Conservation (phyloP, 441 rosid genomes). For the Pelargonium citronellum region DNA sequence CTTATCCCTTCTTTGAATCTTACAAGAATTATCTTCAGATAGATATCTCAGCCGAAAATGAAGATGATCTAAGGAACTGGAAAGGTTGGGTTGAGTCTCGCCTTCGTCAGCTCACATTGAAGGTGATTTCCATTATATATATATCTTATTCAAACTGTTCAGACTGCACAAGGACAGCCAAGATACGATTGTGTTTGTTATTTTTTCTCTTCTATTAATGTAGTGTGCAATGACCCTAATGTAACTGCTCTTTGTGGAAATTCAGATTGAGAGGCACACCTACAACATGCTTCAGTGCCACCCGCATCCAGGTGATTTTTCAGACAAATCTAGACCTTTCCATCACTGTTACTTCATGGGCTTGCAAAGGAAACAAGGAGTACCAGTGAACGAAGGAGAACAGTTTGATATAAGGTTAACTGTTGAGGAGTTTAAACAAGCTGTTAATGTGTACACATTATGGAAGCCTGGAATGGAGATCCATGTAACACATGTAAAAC, state of each 20-base stretch:
- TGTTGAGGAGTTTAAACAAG: constrained; percentile 70
- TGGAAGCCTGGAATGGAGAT: constrained; percentile 88
- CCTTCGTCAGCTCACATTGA: constrained; percentile 83
- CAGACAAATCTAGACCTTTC: constrained; percentile 61
- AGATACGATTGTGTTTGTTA: not conserved
- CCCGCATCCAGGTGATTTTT: constrained; percentile 84
- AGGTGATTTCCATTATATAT: constrained; percentile 36
- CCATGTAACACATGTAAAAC: constrained; percentile 58
- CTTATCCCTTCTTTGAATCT: constrained; percentile 83
- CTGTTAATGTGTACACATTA: constrained; percentile 51
- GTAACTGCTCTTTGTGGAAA: constrained; percentile 22
- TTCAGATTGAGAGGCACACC: constrained; percentile 83
- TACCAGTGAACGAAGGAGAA: constrained; percentile 64
- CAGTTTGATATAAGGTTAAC: constrained; percentile 85
- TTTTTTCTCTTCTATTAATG: not conserved
- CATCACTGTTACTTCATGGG: constrained; percentile 88
- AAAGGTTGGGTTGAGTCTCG: constrained; percentile 99
- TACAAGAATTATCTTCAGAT: constrained; percentile 88
- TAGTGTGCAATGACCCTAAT: constrained; percentile 16
- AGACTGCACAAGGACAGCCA: not conserved
- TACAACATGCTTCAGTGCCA: constrained; percentile 84
- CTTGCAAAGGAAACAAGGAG: constrained; percentile 88
- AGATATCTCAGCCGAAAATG: constrained; percentile 73
- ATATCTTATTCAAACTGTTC: not conserved
- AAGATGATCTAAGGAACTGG: constrained; percentile 82